Evolutionary conservation across 2,329 filamentous ascomycete genomes (phyloP).

Genomic region (Eurotiales sp.): DNA sequence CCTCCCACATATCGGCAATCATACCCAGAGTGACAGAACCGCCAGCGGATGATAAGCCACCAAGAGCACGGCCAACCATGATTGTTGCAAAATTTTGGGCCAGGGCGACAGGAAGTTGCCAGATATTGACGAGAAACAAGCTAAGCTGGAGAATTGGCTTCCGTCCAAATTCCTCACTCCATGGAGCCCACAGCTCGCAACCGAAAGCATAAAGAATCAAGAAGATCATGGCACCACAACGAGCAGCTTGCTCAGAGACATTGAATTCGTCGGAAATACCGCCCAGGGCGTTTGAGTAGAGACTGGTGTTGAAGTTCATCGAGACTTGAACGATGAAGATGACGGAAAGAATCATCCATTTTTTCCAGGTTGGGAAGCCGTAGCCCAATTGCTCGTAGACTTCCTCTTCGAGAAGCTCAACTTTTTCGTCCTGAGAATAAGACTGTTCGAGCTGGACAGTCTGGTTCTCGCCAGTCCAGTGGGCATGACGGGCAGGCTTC

Average conservation of each 20-base stretch:
- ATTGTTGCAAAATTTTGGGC: slow-evolving; percentile 69
- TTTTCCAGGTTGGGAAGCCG: slow-evolving; percentile 58
- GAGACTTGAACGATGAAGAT: slow-evolving; percentile 71
- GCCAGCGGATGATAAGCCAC: slow-evolving; percentile 67
- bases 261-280: slow-evolving; percentile 65
- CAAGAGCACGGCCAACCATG: slow-evolving; percentile 66
- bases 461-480: slow-evolving; percentile 18
- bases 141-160: slow-evolving; percentile 71
- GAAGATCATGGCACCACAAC: slow-evolving; percentile 73
- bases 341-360: slow-evolving; percentile 69
- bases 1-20: slow-evolving; percentile 71
- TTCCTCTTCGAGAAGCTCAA: slow-evolving; percentile 53
- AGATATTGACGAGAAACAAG: slow-evolving; percentile 73
- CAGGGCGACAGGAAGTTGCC: slow-evolving; percentile 67
- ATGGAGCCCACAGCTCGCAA: slow-evolving; percentile 84
- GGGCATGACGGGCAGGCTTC: slow-evolving; percentile 19
- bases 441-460: slow-evolving; percentile 25
- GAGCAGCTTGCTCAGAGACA: slow-evolving; percentile 65
- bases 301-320: slow-evolving; percentile 75
- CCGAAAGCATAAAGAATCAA: slow-evolving; percentile 78
- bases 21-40: slow-evolving; percentile 71
- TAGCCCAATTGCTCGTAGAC: slow-evolving; percentile 66
- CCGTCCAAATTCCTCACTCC: slow-evolving; percentile 78
- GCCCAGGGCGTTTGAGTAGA: slow-evolving; percentile 66
- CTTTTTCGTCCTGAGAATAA: slow-evolving; percentile 24